These are phyloP conservation scores for Septoria petroselini DNA, from an alignment of 2,329 filamentous ascomycete species.

Conservation along the genomic window DNA sequence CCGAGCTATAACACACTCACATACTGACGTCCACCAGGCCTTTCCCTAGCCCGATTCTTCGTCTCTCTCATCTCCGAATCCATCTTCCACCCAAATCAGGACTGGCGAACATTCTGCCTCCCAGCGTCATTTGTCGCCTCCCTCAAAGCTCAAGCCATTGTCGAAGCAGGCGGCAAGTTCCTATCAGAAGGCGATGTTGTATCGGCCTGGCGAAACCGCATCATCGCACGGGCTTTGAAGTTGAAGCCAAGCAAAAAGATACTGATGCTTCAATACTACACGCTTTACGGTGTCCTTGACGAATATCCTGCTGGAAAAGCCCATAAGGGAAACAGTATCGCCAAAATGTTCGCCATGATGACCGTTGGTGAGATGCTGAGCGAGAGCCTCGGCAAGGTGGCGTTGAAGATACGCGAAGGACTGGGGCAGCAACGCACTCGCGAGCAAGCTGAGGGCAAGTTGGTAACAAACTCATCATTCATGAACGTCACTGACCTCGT, in stretches of 20 bases:
- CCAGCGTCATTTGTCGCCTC: background rate
- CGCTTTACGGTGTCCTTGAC: background rate
- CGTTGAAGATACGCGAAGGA: background rate
- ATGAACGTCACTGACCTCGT: background rate
- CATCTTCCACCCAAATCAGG: background rate
- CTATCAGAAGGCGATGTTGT: conserved; percentile 1
- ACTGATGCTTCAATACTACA: conserved; percentile 5
- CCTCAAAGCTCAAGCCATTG: background rate
- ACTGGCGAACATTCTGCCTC: conserved; percentile 1
- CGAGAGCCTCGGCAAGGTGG: background rate
- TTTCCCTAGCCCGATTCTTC: background rate
- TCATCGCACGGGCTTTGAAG: background rate
- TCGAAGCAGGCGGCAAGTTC: background rate
- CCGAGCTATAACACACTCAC: no score
- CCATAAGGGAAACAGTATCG: background rate
- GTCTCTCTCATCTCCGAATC: background rate
- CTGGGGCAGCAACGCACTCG: background rate
- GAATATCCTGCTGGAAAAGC: background rate
- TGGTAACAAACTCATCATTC: background rate
- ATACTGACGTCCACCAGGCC: background rate
- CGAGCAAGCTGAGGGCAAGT: background rate
- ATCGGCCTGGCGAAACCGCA: conserved; percentile 3
- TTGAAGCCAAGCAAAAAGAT: background rate
- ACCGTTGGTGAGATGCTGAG: background rate
- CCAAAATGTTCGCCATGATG: background rate